A percentile compares a stretch with the other conserved stretches of the same genome.
phyloP scores from a whole-genome alignment of 352 stramenopile species.

The Phytophthora pini region DNA sequence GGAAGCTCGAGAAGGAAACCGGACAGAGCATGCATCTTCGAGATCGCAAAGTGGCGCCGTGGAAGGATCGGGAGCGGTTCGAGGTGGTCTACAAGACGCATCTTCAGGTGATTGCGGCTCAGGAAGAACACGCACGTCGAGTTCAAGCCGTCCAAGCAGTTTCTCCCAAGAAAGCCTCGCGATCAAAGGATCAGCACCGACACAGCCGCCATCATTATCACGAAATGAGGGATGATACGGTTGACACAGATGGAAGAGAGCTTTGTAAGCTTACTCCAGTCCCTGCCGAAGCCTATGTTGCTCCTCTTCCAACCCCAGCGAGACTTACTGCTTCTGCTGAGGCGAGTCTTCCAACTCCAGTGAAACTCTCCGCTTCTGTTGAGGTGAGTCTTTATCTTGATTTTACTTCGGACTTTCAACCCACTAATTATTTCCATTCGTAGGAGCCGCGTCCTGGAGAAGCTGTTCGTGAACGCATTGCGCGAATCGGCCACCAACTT shows the following conservation, averaged over 20 bases:
- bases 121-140: slow-evolving; percentile 28
- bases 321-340: slow-evolving; percentile 21
- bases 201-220: slow-evolving; percentile 28
- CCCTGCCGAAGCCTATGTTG: slow-evolving; percentile 1
- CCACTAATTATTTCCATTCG: neutral
- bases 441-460: slow-evolving; percentile 25
- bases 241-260: neutral
- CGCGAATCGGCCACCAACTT: slow-evolving; percentile 76
- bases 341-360: slow-evolving; percentile 24
- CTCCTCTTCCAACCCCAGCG: slow-evolving; percentile 19
- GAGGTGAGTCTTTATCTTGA: slow-evolving; percentile 17
- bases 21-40: slow-evolving; percentile 59
- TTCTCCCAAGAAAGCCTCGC: slow-evolving; percentile 13
- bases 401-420: neutral
- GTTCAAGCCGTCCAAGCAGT: neutral
- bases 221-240: slow-evolving; percentile 5
- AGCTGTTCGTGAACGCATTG: slow-evolving; percentile 62
- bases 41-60: slow-evolving; percentile 57
- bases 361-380: slow-evolving; percentile 10
- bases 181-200: slow-evolving; percentile 17
- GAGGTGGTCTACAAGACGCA: slow-evolving; percentile 62
- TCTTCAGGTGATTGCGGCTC: slow-evolving; percentile 39
- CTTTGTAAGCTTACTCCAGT: neutral
- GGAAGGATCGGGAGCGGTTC: slow-evolving; percentile 57
- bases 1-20: slow-evolving; percentile 51